These are phyloP conservation scores for Verticillium alfalfae DNA, from an alignment of 2,329 filamentous ascomycete genomes.

Conservation along the genomic window DNA sequence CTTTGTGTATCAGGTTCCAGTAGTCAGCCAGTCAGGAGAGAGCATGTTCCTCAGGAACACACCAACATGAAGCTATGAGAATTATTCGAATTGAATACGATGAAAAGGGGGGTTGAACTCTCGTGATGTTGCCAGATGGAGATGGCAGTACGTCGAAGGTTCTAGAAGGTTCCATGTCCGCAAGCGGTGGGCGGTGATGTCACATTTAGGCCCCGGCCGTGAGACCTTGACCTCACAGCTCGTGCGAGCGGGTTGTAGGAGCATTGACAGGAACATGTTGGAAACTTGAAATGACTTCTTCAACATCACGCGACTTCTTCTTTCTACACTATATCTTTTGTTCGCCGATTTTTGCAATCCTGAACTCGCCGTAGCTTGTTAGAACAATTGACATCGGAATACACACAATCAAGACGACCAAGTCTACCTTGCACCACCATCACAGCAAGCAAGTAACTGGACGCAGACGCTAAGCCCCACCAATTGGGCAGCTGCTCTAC, in stretches of 20 bases:
- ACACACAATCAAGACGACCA: not conserved
- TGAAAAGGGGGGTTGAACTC: not conserved
- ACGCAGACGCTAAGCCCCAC: not conserved
- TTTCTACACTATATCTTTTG: not conserved
- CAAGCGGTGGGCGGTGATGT: not conserved
- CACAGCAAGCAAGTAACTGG: not conserved
- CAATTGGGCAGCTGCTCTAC: slow-evolving; percentile 1
- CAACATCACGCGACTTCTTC: not conserved
- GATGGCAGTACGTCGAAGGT: not conserved
- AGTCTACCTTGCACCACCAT: not conserved
- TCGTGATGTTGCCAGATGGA: not conserved
- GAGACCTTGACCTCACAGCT: not conserved
- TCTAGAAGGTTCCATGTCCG: slow-evolving; percentile 19
- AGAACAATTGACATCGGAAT: not conserved
- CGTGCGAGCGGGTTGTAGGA: not conserved
- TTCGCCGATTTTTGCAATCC: not conserved
- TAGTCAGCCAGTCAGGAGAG: not conserved
- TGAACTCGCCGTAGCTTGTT: not conserved
- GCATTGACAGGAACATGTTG: not conserved
- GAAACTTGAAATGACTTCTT: not conserved
- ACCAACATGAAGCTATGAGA: not conserved
- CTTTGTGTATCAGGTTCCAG: not conserved
- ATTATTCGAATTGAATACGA: not conserved
- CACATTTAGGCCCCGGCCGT: not conserved
- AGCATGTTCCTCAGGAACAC: not conserved